Percentiles rank a stretch among this genome's conserved stretches.
These are phyloP conservation scores for Annulohypoxylon moriforme DNA, from an alignment of 495 filamentous ascomycete genomes.

Conservation along the genomic window DNA sequence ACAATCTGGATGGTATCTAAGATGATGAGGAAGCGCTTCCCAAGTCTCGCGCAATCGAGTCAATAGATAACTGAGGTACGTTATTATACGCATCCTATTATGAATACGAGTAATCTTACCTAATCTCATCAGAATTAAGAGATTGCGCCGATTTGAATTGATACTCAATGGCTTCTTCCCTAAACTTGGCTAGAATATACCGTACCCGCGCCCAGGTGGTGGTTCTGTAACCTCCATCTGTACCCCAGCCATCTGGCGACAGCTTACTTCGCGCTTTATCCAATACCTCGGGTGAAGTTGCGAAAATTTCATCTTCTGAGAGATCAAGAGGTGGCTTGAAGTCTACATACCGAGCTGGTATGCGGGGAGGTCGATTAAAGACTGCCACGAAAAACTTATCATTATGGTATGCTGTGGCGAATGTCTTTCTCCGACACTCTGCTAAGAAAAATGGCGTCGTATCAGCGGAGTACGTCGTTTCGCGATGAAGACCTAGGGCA, in stretches of 20 bases:
- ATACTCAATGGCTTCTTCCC: slow-evolving; percentile 1
- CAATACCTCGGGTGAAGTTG: not conserved
- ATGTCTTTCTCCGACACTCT: slow-evolving; percentile 3
- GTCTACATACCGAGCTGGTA: not conserved
- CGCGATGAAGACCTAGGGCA: slow-evolving; percentile 7
- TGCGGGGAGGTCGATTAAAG: not conserved
- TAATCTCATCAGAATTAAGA: not conserved
- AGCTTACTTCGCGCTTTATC: not conserved
- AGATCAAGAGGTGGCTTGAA: not conserved
- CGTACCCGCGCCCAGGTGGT: slow-evolving; percentile 10
- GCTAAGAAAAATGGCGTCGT: slow-evolving; percentile 4
- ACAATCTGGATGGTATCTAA: not conserved
- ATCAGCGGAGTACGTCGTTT: not conserved
- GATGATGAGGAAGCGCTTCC: not conserved
- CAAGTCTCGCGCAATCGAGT: not conserved
- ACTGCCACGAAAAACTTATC: slow-evolving; percentile 8
- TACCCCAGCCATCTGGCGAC: slow-evolving; percentile 7
- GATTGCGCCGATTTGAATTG: not conserved
- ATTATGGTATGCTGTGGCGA: slow-evolving; percentile 6
- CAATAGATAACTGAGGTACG: not conserved
- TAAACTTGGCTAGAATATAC: not conserved
- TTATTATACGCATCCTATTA: not conserved
- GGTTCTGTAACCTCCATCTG: not conserved
- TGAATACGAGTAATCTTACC: not conserved
- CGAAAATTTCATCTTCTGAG: slow-evolving; percentile 6